Base-by-base conservation (phyloP, 352 stramenopile species). In the Phytophthora brassicae region DNA sequence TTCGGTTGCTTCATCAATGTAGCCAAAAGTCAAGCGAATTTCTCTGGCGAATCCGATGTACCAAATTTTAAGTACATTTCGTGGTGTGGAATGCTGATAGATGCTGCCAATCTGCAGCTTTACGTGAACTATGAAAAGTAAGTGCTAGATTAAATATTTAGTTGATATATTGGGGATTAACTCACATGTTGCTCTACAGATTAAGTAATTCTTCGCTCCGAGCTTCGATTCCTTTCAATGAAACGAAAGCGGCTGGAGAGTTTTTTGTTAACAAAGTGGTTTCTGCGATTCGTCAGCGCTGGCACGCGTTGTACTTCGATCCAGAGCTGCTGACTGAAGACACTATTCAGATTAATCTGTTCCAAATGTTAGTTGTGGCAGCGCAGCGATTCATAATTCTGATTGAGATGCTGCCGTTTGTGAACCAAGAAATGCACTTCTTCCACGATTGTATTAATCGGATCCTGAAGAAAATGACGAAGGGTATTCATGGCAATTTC, bases 81-180 rank as follows among this genome's bases (percentile, higher is more conserved):
- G 19, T 94, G 83, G 85, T 92, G 83, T 58, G 85, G 85, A 4
- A 70, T 92, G 31, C 46, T 90, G 22, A 72, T 94, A 17, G 79
- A 94, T n/a, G 62, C 75, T 9, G 53, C 39, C 0, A 43, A 49
- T 9, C 66, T 87, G n/a, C 79, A 91, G 53, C 52, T 92, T 33
- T 84, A 84, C 60, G 72, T 86, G 39, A 91, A 89, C 71, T 92
- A 90, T 55, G 79, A 90, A 54, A 91, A 88, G 81, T 90, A 72
- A 38, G 76, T 62, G 20, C 2, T 31, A 31, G 26, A n/a, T n/a
- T n/a, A n/a, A n/a, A n/a, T n/a, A n/a, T n/a, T n/a, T n/a, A n/a
- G n/a, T n/a, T n/a, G n/a, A n/a, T n/a, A n/a, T n/a, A n/a, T n/a
- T n/a, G n/a, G n/a, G n/a, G n/a, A 56, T 26, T 72, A 45, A 66